Evolutionary conservation across 257 asterid species (phyloP), one percentile per base, ranked within the genome.

Genomic region (Nyctanthes arbortristis): DNA sequence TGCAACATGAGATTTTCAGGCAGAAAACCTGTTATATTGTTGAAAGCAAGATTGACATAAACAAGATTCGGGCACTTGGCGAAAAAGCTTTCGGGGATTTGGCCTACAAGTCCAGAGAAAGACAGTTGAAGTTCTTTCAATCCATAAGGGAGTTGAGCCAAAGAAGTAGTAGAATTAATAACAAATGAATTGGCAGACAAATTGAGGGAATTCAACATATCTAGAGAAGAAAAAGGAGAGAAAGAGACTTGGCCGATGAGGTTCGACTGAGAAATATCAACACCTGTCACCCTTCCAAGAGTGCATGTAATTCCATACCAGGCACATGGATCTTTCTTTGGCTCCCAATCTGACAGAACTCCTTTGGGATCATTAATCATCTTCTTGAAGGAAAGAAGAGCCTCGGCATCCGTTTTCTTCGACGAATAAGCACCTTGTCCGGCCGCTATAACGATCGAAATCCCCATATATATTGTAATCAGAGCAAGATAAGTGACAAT

Each of bases 361-460:
- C 84, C 93, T 43, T 58, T 58, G 1, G 94, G 92, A 58, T 93
- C 96, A 6, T 64, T 71, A 34, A 93, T 83, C 97, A 83, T 88
- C 57, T 85, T 93, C 81, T 90, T 93, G 92, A 93, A 88, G n/a
- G 82, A 49, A 0, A 81, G 68, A n/a, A 93, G 97, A 3, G 94
- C 82, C 13, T 63, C 73, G 0, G 95, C 86, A 63, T 93, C 98
- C 20, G 96, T 84, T 73, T 78, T 84, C 2, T 66, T 73, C 3
- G 93, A 81, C 2, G 82, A 52, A 4, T 49, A 33, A 1, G 43
- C 63, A 0, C 61, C 73, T 16, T 39, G 76, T 28, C 61, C 74
- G 8, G 34, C 77, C 18, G 81, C 69, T 12, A 55, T 34, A 39
- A 67, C 64, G 31, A 30, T 30, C 6, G 68, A 16, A 3, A 68